Base-by-base conservation (phyloP, 176 grass and related monocot species). In the Alopecurus myosuroides region DNA sequence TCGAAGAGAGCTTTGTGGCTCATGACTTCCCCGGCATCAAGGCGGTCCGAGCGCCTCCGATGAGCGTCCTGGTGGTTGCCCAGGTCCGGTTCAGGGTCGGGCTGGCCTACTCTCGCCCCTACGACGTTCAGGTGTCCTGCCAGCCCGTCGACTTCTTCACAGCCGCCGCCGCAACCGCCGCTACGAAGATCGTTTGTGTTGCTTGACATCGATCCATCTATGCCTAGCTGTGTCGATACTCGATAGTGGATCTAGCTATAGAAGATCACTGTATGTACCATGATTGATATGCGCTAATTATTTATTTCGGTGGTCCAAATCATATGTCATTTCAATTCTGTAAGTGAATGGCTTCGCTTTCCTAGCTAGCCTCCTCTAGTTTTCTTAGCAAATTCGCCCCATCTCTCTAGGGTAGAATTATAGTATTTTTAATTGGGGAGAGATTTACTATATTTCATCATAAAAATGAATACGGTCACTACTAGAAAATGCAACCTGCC, bases 141-240 rank as follows among this genome's bases (percentile, higher is more conserved):
- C 57, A 62, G 17, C 26, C 77, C 58, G 58, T 80, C 77, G 26
- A 80, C 58, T 80, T 79, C 77, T 79, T 64, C 77, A 65, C 18
- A 7, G 3, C 19, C 57, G 26, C 18, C 3, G 60, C 39, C 29
- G 26, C 58, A 36, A 23, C 14, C 3, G n/a, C n/a, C n/a, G n/a
- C 6, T 64, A 46, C 23, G 7, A 80, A 11, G 57, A 30, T 64
- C 26, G 2, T 11, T 44, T 79, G 77, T 58, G 70, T 10, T 6
- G 40, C 72, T 10, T 75, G 46, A 75, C 18, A 74, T 14, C 11
- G 19, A 68, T 68, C 34, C 18, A 37, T 68, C 65, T 12, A 69
- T 12, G 19, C 34, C 19, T 69, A 40, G 65, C 65, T 69, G 20
- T 22, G 15, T 67, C 64, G 64, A 67, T 67, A 35, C 7, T 67